These are phyloP conservation scores for Aspergillus quadricinctus DNA, from an alignment of 2,329 filamentous ascomycete genomes.

Conservation along the genomic window DNA sequence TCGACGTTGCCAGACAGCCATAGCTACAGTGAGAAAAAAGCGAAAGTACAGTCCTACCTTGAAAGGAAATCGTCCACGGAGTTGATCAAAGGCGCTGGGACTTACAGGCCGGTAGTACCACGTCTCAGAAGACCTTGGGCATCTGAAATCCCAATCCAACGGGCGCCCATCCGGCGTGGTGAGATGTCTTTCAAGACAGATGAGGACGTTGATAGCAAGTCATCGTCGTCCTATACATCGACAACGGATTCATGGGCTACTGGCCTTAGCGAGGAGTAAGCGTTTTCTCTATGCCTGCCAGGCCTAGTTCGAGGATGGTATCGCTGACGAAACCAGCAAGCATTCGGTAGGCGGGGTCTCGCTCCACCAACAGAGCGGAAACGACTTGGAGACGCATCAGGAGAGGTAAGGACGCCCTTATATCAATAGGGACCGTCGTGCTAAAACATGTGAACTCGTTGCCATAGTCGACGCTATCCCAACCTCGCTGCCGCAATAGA, in stretches of 20 bases:
- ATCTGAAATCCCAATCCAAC: constrained; percentile 9
- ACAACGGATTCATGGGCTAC: constrained; percentile 23
- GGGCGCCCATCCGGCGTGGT: neutral
- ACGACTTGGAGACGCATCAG: neutral
- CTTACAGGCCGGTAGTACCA: neutral
- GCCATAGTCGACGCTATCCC: neutral
- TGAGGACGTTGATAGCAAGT: constrained; percentile 10
- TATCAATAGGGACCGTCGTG: neutral
- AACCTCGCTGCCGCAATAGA: neutral
- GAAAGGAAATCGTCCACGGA: neutral
- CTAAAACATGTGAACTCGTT: neutral
- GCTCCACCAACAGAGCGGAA: neutral
- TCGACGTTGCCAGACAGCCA: constrained; percentile 6
- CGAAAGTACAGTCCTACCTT: neutral
- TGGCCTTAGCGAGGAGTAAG: constrained; percentile 17
- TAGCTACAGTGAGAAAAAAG: constrained; percentile 1
- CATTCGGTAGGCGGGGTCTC: constrained; percentile 5
- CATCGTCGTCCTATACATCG: constrained; percentile 14
- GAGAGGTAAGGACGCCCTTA: constrained; percentile 3
- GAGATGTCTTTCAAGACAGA: constrained; percentile 2
- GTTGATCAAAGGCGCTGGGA: neutral
- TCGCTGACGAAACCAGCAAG: constrained; percentile 11
- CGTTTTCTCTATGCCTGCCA: neutral
- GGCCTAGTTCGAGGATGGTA: neutral
- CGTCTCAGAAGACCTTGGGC: constrained; percentile 13